Percentiles rank a stretch among this genome's conserved stretches.
phyloP scores from a whole-genome alignment of 768 basidiomycete species.

The Dacryopinax spathularia region DNA sequence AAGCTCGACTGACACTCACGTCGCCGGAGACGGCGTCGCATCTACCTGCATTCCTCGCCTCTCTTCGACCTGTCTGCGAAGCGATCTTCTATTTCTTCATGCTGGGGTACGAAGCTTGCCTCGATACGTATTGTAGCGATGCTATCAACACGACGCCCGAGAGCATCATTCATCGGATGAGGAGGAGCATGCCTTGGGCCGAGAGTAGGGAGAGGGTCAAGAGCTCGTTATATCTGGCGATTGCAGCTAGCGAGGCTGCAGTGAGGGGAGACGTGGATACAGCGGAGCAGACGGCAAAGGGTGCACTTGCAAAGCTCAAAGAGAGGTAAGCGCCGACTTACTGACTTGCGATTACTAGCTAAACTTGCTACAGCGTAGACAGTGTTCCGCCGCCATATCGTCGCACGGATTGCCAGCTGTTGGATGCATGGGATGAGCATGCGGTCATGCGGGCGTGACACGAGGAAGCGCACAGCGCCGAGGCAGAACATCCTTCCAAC shows the following conservation, averaged over 20 bases:
- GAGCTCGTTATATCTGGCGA: neutral
- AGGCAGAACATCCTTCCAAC: too few species aligned
- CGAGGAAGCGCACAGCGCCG: too few species aligned
- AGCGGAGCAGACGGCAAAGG: neutral
- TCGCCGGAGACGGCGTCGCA: neutral
- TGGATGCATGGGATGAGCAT: neutral
- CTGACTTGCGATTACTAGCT: neutral
- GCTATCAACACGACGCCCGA: neutral
- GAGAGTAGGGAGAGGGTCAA: neutral
- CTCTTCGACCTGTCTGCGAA: neutral
- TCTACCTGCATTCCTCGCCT: neutral
- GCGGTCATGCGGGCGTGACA: neutral
- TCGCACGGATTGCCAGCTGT: neutral
- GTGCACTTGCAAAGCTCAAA: neutral
- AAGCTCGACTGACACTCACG: neutral
- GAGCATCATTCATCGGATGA: slow-evolving; percentile 1
- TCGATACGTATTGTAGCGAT: neutral
- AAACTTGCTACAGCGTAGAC: neutral
- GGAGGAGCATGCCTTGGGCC: neutral
- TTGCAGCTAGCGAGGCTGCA: neutral
- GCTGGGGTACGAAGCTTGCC: neutral
- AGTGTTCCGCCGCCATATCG: neutral
- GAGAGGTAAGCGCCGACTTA: neutral
- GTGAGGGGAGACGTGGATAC: neutral
- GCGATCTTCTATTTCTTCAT: neutral